phyloP scores from a whole-genome alignment of 176 grass and related monocot genomes.

The Saccharum spontaneum region DNA sequence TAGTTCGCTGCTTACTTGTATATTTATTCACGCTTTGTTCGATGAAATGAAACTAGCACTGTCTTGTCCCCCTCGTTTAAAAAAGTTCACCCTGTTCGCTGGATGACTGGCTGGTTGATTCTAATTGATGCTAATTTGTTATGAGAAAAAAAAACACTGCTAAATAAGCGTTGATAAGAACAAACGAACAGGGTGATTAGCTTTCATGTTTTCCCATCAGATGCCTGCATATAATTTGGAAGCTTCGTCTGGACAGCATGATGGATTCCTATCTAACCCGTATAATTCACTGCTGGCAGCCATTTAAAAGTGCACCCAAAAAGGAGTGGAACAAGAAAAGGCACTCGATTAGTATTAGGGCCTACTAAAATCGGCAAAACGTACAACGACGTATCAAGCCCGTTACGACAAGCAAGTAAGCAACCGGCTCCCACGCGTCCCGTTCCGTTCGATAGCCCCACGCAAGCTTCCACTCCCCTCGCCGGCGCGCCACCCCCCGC shows the following conservation, averaged over 20 bases:
- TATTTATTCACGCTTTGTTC: no score
- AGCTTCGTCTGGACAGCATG: not conserved
- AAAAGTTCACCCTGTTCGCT: no score
- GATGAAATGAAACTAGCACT: no score
- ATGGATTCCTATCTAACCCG: not conserved
- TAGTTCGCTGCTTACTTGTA: no score
- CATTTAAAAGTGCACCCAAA: not conserved
- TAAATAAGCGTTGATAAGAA: no score
- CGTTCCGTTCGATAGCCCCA: not conserved
- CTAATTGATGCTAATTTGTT: no score
- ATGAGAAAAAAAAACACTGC: no score
- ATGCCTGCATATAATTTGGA: not conserved
- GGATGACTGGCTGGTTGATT: no score
- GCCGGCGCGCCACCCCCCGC: not conserved
- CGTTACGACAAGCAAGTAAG: not conserved
- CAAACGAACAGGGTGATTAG: no score
- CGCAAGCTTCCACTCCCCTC: not conserved
- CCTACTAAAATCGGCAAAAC: constrained; percentile 9
- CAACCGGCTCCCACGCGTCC: constrained; percentile 35
- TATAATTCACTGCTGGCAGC: not conserved
- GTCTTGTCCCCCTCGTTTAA: no score
- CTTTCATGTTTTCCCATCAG: not conserved
- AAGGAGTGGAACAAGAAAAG: constrained; percentile 18
- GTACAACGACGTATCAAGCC: constrained; percentile 44
- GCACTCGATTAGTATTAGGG: not conserved